Conservation (phyloP, 2,329 filamentous ascomycete genomes). For the Beauveria pseudobassiana region DNA sequence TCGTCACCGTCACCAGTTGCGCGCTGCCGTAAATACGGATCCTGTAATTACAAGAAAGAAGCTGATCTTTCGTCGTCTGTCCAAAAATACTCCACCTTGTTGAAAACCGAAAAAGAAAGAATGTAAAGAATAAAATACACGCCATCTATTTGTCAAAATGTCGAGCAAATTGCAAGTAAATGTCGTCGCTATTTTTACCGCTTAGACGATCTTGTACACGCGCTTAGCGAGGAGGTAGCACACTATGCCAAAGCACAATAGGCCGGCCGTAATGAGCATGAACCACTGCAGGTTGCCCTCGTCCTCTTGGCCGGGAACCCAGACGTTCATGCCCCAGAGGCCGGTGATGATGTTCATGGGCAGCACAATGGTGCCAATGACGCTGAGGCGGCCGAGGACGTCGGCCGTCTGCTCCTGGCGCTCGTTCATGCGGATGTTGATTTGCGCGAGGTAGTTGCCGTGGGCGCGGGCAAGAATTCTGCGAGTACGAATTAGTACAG, state of each 20-base stretch:
- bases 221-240: conserved; percentile 80
- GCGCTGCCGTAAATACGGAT: too few relatives aligned
- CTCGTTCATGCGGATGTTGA: conserved; percentile 98
- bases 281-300: conserved; percentile 73
- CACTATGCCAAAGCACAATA: conserved; percentile 69
- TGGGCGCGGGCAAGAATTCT: conserved; percentile 88
- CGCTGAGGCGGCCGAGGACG: conserved; percentile 88
- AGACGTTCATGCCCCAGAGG: conserved; percentile 98
- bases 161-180: background rate
- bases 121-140: background rate
- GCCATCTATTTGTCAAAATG: background rate
- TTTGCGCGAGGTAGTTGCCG: conserved; percentile 96
- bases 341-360: conserved; percentile 99
- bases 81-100: background rate
- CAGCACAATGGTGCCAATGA: conserved; percentile 91
- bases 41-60: background rate
- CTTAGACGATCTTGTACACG: conserved; percentile 69
- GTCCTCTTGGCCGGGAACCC: conserved; percentile 83
- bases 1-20: too few relatives aligned
- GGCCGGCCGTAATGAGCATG: conserved; percentile 62
- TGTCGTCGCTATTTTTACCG: background rate
- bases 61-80: background rate
- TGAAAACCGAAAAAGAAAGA: background rate
- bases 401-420: conserved; percentile 93
- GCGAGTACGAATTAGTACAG: background rate